These are phyloP conservation scores for Stephania japonica DNA, from an alignment of 164 flowering plant species.

Conservation along the genomic window DNA sequence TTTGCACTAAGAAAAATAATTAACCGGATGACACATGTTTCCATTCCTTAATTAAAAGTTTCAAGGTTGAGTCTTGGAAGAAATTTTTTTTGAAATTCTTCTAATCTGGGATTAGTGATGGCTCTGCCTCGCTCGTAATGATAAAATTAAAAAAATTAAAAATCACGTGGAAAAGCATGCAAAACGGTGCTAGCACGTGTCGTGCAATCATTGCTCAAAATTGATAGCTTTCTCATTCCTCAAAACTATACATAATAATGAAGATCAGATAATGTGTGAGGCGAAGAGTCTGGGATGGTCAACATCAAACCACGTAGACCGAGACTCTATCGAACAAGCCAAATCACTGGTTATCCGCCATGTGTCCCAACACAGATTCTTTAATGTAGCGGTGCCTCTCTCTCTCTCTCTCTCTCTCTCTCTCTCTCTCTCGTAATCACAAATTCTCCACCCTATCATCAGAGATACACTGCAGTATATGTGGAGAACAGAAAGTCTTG, in stretches of 20 bases:
- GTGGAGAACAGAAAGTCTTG: too few relatives aligned
- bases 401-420: neutral
- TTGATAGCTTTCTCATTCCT: neutral
- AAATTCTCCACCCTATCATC: too few relatives aligned
- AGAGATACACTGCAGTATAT: too few relatives aligned
- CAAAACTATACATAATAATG: neutral
- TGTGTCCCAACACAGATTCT: neutral
- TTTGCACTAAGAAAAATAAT: too few relatives aligned
- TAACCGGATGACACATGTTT: too few relatives aligned
- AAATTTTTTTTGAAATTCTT: too few relatives aligned
- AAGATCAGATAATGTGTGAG: neutral
- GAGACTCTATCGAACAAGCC: neutral
- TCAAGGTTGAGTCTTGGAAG: too few relatives aligned
- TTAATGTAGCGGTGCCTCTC: neutral
- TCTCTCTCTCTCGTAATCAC: slow-evolving; percentile 1
- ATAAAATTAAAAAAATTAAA: neutral
- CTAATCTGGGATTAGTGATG: too few relatives aligned
- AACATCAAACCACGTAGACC: slow-evolving; percentile 1
- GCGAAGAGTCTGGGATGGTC: neutral
- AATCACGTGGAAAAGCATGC: neutral
- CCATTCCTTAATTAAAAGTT: too few relatives aligned
- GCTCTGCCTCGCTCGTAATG: too few relatives aligned
- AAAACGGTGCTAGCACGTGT: neutral
- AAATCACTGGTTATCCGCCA: neutral
- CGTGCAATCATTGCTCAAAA: neutral